These are phyloP conservation scores for Bimuria novae-zelandiae DNA, from an alignment of 2,329 filamentous ascomycete species.

Conservation along the genomic window DNA sequence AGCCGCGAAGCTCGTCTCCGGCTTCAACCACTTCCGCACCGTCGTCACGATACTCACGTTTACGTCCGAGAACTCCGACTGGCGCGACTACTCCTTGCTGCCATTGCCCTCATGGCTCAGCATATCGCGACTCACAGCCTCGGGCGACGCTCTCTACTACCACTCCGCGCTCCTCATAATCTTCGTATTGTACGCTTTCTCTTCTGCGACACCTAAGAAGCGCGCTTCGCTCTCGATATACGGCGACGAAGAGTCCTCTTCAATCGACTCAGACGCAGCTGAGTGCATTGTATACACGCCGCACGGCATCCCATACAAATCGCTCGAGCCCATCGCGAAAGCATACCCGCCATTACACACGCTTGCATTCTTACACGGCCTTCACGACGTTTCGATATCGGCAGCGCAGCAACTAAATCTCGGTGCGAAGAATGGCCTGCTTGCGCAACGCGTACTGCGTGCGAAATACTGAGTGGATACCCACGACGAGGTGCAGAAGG, in stretches of 20 bases:
- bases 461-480: constrained; percentile 69
- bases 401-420: constrained; percentile 64
- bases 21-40: constrained; percentile 63
- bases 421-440: constrained; percentile 65
- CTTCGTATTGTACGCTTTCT: constrained; percentile 50
- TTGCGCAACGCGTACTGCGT: constrained; percentile 57
- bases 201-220: constrained; percentile 34
- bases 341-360: constrained; percentile 56
- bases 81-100: constrained; percentile 50
- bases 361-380: constrained; percentile 66
- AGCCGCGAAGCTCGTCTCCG: constrained; percentile 60
- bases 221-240: constrained; percentile 39
- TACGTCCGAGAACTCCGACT: constrained; percentile 45
- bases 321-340: constrained; percentile 51
- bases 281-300: constrained; percentile 68
- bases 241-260: constrained; percentile 27
- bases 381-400: constrained; percentile 63
- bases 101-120: constrained; percentile 65
- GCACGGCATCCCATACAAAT: constrained; percentile 60
- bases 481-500: constrained; percentile 67
- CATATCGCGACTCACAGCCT: constrained; percentile 61
- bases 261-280: constrained; percentile 33
- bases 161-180: constrained; percentile 62
- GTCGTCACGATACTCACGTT: constrained; percentile 59
- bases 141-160: constrained; percentile 62